A percentile compares a stretch with the other conserved stretches of the same genome.
Evolutionary conservation across 1,284 basidiomycete species (phyloP).

Genomic region (Chondrostereum purpureum): DNA sequence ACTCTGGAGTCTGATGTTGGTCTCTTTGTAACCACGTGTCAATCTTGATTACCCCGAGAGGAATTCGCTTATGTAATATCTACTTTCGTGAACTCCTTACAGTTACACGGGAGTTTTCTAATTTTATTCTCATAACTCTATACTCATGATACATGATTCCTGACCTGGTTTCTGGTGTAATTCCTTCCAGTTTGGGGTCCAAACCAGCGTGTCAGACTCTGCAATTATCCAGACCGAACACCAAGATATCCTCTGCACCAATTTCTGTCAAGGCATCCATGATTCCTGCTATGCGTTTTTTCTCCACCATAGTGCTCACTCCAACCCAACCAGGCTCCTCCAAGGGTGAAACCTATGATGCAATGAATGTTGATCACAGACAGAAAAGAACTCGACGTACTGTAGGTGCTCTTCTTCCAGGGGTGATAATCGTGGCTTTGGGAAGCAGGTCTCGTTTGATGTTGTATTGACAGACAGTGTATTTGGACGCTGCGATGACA

Average conservation of each 20-base stretch:
- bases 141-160: no score
- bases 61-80: no score
- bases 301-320: conserved; percentile 90
- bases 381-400: conserved; percentile 60
- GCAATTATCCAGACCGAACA: conserved; percentile 91
- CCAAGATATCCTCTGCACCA: conserved; percentile 88
- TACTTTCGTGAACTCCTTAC: no score
- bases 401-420: conserved; percentile 87
- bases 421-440: conserved; percentile 72
- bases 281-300: conserved; percentile 73
- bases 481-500: conserved; percentile 85
- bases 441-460: conserved; percentile 60
- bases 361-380: no score
- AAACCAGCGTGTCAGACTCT: conserved; percentile 54
- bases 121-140: no score
- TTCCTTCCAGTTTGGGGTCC: not conserved
- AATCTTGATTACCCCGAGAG: no score
- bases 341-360: conserved; percentile 30
- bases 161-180: no score
- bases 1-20: no score
- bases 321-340: conserved; percentile 87
- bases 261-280: conserved; percentile 85
- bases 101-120: no score
- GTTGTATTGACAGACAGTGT: conserved; percentile 93
- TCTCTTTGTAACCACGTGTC: no score